Base-by-base conservation (phyloP, 2,329 filamentous ascomycete genomes). In the Acarospora socialis region DNA sequence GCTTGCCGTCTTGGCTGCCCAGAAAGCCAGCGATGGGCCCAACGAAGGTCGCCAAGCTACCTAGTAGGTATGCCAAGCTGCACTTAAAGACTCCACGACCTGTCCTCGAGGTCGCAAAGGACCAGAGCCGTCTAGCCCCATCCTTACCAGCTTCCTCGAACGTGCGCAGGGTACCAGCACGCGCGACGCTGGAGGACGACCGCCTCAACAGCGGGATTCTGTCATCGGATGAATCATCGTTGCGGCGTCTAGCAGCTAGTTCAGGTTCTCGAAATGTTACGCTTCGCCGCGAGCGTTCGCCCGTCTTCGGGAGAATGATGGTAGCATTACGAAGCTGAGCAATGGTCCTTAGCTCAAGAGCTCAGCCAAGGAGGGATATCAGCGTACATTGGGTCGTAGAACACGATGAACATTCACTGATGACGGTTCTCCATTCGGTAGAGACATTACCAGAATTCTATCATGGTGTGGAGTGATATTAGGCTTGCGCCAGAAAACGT, bases 31-130 rank as follows among this genome's bases (percentile, higher is more conserved):
- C 76, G 34, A 93, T 65, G 3, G 69, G 67, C 2, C 77, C 70
- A 40, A 82, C 75, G 46, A 93, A 90, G 0, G 86, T 94, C 21
- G 77, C 83, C 54, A 92, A 62, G 44, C 81, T 92, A 12, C 81
- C 87, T 20, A 94, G 56, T 3, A 92, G 61, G 56, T 94, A 94
- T 26, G 86, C 87, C 39, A 94, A 57, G 19, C 83, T 86, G 61
- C 84, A 94, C 57, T 94, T 94, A 47, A 94, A 60, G 32, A 93
- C 80, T 22, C 77, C 79, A 37, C 77, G 76, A 4, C 83, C 86
- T 20, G 70, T 75, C 20, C 78, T 74, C 0, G 83, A 86, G 21
- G 67, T 61, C 5, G 76, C 49, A 63, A 82, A 90, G 35, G 54
- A 48, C 55, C 70, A 67, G 28, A 66, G 48, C 30, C 51, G 53